Conservation (phyloP, 2,329 filamentous ascomycete genomes). For the Cylindrodendrum hubeiense region DNA sequence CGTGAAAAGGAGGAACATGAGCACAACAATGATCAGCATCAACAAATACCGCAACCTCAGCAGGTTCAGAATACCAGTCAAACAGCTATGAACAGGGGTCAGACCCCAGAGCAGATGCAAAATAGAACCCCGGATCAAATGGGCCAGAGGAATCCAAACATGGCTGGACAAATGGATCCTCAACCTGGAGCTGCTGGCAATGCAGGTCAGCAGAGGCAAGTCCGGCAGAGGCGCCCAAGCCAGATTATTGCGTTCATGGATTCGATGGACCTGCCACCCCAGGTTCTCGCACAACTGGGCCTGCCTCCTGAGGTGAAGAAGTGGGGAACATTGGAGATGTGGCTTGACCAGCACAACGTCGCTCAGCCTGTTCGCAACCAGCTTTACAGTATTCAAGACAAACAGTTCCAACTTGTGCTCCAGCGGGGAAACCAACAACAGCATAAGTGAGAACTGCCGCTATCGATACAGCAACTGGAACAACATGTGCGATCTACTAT, state of each 20-base stretch:
- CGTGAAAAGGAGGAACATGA: too few species aligned
- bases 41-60: too few species aligned
- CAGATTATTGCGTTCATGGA: slow-evolving; percentile 60
- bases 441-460: too few species aligned
- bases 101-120: too few species aligned
- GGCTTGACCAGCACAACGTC: slow-evolving; percentile 54
- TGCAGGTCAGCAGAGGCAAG: slow-evolving; percentile 43
- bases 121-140: too few species aligned
- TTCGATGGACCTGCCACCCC: slow-evolving; percentile 59
- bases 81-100: too few species aligned
- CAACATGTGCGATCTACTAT: too few species aligned
- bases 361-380: slow-evolving; percentile 47
- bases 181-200: slow-evolving; percentile 44
- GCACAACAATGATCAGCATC: too few species aligned
- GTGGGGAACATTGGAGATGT: slow-evolving; percentile 61
- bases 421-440: too few species aligned
- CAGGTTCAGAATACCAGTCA: too few species aligned
- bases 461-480: too few species aligned
- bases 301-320: slow-evolving; percentile 61
- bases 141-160: too few species aligned
- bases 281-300: slow-evolving; percentile 47
- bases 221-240: slow-evolving; percentile 45
- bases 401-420: slow-evolving; percentile 54
- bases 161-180: slow-evolving; percentile 50
- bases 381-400: slow-evolving; percentile 51